Percentiles rank a stretch among this genome's conserved stretches.
phyloP scores from a whole-genome alignment of 371 early-diverging fungal genomes.

The Rhizopus stolonifer region DNA sequence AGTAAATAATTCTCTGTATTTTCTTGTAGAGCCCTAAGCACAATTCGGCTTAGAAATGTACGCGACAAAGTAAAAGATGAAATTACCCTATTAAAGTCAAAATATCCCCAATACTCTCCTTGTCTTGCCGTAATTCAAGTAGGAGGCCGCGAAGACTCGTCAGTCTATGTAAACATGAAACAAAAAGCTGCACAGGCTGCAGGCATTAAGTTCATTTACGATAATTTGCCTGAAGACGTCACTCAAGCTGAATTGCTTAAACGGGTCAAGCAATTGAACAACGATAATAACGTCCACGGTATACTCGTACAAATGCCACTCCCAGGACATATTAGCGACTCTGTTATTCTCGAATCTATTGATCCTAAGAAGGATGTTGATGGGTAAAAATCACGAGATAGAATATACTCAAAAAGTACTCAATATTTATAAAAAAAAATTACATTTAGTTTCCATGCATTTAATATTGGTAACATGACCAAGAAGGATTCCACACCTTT shows the following conservation, averaged over 20 bases:
- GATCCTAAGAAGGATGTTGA: slow-evolving; percentile 91
- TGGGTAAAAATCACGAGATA: too few species aligned
- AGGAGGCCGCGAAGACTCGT: slow-evolving; percentile 87
- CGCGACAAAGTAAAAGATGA: slow-evolving; percentile 60
- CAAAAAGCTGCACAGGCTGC: slow-evolving; percentile 86
- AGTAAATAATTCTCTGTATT: too few species aligned
- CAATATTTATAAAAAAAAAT: too few species aligned
- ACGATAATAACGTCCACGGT: slow-evolving; percentile 80
- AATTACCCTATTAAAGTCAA: slow-evolving; percentile 56
- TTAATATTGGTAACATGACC: slow-evolving; percentile 88
- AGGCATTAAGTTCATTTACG: slow-evolving; percentile 23
- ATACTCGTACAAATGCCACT: slow-evolving; percentile 94
- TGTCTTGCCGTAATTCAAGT: slow-evolving; percentile 91
- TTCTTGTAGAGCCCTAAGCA: background rate
- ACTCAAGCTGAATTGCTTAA: slow-evolving; percentile 56
- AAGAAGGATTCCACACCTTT: slow-evolving; percentile 75
- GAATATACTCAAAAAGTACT: too few species aligned
- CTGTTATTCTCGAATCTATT: slow-evolving; percentile 80
- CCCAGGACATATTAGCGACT: slow-evolving; percentile 78
- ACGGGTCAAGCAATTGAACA: slow-evolving; percentile 68
- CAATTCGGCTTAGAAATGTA: slow-evolving; percentile 63
- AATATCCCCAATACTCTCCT: slow-evolving; percentile 71
- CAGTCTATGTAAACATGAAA: slow-evolving; percentile 89
- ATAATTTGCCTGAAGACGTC: slow-evolving; percentile 52
- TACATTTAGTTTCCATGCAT: slow-evolving; percentile 71